phyloP scores from a whole-genome alignment of 2,329 filamentous ascomycete species.

The Diplodia sapinea region DNA sequence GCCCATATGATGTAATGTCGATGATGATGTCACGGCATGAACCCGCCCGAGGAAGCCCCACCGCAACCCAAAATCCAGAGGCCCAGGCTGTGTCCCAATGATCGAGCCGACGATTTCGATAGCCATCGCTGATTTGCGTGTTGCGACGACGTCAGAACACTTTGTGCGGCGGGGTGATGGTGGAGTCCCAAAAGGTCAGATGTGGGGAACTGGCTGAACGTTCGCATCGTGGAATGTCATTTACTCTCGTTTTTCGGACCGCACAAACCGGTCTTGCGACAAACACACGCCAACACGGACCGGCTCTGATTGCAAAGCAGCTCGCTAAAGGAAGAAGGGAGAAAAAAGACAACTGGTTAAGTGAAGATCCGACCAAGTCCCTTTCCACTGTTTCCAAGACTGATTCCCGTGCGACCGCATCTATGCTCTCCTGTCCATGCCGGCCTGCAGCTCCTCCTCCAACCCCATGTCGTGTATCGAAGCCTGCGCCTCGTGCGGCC shows the following conservation, averaged over 20 bases:
- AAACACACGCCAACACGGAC: constrained; percentile 7
- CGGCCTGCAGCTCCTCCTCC: constrained; percentile 32
- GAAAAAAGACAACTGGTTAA: not conserved
- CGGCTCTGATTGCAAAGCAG: constrained; percentile 18
- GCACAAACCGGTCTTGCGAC: not conserved
- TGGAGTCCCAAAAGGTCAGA: not conserved
- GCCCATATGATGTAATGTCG: constrained; percentile 10
- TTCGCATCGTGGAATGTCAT: constrained; percentile 16
- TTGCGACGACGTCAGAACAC: constrained; percentile 15
- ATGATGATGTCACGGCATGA: constrained; percentile 12
- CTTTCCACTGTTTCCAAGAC: constrained; percentile 25
- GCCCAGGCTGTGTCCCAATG: not conserved
- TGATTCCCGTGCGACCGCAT: constrained; percentile 19
- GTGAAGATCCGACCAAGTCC: constrained; percentile 3
- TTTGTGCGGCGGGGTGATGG: constrained; percentile 11
- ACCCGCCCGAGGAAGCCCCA: not conserved
- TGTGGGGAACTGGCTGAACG: not conserved
- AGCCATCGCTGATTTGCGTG: not conserved
- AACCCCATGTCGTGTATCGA: constrained; percentile 26
- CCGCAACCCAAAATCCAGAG: not conserved
- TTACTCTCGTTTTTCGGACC: constrained; percentile 16
- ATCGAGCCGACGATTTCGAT: not conserved
- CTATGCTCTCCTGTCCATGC: constrained; percentile 32
- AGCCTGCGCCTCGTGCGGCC: constrained; percentile 61
- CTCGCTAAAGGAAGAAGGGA: constrained; percentile 2